Evolutionary conservation across 768 basidiomycete genomes (phyloP).

Genomic region (Lactifluus pinguis): DNA sequence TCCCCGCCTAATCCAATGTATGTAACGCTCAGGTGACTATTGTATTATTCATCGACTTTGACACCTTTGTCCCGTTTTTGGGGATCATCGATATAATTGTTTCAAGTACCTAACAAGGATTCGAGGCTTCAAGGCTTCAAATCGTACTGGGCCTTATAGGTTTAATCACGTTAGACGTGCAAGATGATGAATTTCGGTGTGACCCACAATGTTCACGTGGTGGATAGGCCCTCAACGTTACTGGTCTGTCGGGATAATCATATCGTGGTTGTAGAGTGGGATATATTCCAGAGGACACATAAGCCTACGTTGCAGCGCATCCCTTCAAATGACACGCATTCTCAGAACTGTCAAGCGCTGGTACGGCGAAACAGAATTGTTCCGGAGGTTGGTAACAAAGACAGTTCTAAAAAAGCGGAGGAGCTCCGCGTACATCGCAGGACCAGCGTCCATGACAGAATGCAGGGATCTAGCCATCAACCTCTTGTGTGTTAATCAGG

Average conservation of each 20-base stretch:
- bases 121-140: too few species aligned
- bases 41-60: too few species aligned
- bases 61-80: neutral
- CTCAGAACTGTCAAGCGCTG: neutral
- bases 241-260: neutral
- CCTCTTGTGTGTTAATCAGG: conserved; percentile 5
- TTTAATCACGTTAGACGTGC: neutral
- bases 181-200: neutral
- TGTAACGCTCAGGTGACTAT: too few species aligned
- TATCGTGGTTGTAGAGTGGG: neutral
- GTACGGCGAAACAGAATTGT: neutral
- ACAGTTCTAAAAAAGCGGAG: neutral
- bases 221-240: neutral
- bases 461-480: conserved; percentile 4
- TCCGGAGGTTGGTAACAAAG: neutral
- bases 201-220: neutral
- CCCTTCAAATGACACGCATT: neutral
- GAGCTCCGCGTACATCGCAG: neutral
- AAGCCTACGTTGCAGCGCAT: neutral
- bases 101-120: too few species aligned
- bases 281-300: neutral
- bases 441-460: neutral
- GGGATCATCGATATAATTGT: neutral
- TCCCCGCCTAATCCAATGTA: neutral
- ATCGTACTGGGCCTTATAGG: neutral